Conservation (phyloP, 129 eudicot species). For the Kitagawia praeruptora region DNA sequence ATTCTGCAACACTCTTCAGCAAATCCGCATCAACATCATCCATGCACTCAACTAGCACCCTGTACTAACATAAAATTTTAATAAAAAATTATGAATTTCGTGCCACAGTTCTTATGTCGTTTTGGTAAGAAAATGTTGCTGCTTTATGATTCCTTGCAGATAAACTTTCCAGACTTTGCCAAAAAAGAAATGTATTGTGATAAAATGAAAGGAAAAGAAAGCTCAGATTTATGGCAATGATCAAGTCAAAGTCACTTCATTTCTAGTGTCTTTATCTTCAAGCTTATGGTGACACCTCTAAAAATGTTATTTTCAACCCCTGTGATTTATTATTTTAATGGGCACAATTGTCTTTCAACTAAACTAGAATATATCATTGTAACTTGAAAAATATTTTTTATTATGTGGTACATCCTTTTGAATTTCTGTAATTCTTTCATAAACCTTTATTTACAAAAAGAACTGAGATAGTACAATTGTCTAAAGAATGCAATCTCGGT, state of each 20-base stretch:
- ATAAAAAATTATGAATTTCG: neutral
- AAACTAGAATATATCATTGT: neutral
- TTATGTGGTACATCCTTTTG: neutral
- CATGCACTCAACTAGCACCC: slow-evolving; percentile 82
- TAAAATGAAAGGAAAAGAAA: neutral
- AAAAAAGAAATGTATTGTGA: neutral
- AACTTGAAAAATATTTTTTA: neutral
- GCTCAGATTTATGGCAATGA: neutral
- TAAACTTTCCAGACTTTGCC: neutral
- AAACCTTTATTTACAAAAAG: neutral
- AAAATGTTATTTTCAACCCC: neutral
- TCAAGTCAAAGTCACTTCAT: neutral
- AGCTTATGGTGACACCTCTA: neutral
- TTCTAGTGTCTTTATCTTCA: neutral
- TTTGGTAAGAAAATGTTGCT: neutral
- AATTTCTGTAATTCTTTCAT: neutral
- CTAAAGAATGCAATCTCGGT: neutral
- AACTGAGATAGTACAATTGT: neutral
- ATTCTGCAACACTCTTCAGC: slow-evolving; percentile 79
- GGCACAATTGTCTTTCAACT: neutral
- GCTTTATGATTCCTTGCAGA: slow-evolving; percentile 4
- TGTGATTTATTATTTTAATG: neutral
- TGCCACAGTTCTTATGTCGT: neutral
- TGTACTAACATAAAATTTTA: slow-evolving; percentile 15
- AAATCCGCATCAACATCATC: slow-evolving; percentile 80